Evolutionary conservation across 768 basidiomycete genomes (phyloP).

Genomic region (Lanmaoa rubissima): DNA sequence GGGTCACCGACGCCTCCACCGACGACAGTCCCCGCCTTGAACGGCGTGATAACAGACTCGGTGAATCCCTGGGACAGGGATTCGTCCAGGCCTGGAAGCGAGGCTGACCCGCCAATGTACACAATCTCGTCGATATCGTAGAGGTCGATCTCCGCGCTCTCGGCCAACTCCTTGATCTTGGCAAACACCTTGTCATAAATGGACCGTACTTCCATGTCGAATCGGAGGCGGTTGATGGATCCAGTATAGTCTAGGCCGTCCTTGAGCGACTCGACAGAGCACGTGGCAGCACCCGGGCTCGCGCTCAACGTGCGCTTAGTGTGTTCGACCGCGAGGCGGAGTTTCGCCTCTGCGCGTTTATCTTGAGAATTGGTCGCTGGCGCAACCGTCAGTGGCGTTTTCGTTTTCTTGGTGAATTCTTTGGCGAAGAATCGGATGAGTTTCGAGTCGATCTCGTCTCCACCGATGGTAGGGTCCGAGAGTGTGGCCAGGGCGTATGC

Average conservation of each 20-base stretch:
- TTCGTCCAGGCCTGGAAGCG: conserved; percentile 73
- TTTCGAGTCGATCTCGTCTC: conserved; percentile 73
- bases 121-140: conserved; percentile 77
- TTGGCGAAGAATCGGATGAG: conserved; percentile 90
- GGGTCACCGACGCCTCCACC: conserved; percentile 78
- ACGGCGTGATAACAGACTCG: conserved; percentile 64
- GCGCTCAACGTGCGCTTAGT: conserved; percentile 93
- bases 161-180: conserved; percentile 53
- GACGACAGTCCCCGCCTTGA: conserved; percentile 61
- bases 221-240: conserved; percentile 54
- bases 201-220: conserved; percentile 58
- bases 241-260: conserved; percentile 90
- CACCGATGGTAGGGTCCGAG: conserved; percentile 48
- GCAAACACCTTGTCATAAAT: conserved; percentile 57
- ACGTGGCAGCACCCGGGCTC: conserved; percentile 81
- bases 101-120: conserved; percentile 74
- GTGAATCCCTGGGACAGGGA: conserved; percentile 51
- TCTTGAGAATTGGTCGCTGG: conserved; percentile 59
- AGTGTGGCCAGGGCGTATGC: conserved; percentile 59
- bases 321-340: conserved; percentile 89
- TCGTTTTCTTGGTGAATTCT: conserved; percentile 97
- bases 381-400: conserved; percentile 63
- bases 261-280: conserved; percentile 91
- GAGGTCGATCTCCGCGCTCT: conserved; percentile 51
- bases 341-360: conserved; percentile 88